A percentile compares a stretch with the other conserved stretches of the same genome.
phyloP scores from a whole-genome alignment of 768 basidiomycete genomes.

The Kondoa malvinella region DNA sequence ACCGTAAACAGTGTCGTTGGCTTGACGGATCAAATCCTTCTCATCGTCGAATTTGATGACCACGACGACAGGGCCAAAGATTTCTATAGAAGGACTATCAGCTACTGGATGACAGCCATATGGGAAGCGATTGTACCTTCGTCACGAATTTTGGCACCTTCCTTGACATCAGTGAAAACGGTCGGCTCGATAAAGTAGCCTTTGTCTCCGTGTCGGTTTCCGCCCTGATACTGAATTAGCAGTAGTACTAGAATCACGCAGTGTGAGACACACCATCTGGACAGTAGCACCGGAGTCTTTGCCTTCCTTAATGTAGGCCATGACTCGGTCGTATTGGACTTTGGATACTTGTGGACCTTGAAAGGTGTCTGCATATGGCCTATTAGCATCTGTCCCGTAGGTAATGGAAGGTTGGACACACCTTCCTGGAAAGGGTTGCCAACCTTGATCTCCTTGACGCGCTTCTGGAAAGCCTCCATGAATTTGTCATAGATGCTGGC shows the following conservation, averaged over 20 bases:
- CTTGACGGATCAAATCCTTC: constrained; percentile 33
- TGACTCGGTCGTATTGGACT: constrained; percentile 51
- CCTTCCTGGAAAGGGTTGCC: constrained; percentile 53
- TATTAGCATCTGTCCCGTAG: too few relatives aligned
- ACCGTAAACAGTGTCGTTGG: constrained; percentile 51
- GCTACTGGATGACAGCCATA: too few relatives aligned
- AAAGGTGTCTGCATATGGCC: too few relatives aligned
- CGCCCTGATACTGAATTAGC: too few relatives aligned
- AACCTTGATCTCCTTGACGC: constrained; percentile 40
- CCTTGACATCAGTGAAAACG: constrained; percentile 49
- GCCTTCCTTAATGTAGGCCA: constrained; percentile 61
- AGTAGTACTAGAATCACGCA: too few relatives aligned
- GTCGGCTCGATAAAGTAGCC: constrained; percentile 26
- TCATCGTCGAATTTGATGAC: constrained; percentile 52
- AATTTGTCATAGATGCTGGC: constrained; percentile 63
- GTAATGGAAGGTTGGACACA: too few relatives aligned
- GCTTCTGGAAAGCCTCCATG: constrained; percentile 43
- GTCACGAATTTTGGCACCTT: constrained; percentile 55
- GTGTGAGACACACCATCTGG: too few relatives aligned
- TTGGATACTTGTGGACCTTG: constrained; percentile 67
- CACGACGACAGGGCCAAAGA: constrained; percentile 39
- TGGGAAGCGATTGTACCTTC: constrained; percentile 22
- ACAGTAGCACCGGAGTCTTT: constrained; percentile 49
- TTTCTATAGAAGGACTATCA: constrained; percentile 38
- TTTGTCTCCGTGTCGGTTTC: not conserved